Evolutionary conservation across 768 basidiomycete genomes (phyloP).

Genomic region (Aureoboletus auriporus): DNA sequence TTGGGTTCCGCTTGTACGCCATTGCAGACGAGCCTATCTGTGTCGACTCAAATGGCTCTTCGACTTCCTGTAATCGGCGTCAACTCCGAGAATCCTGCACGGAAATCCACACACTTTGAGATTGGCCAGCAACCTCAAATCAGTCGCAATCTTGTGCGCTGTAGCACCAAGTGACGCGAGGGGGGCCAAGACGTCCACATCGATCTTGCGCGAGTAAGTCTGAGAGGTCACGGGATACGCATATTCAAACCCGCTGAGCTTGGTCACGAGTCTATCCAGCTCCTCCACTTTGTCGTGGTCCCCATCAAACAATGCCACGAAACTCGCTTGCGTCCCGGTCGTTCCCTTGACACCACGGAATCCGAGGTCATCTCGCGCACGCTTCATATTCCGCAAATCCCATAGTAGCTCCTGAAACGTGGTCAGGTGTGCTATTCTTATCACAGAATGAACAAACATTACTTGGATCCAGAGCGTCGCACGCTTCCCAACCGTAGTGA

Average conservation of each 20-base stretch:
- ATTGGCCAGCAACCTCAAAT: constrained; percentile 90
- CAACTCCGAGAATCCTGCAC: not conserved
- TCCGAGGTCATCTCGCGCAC: constrained; percentile 87
- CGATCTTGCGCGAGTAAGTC: constrained; percentile 98
- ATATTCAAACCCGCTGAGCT: constrained; percentile 88
- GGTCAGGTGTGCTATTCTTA: not conserved
- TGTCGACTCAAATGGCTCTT: constrained; percentile 98
- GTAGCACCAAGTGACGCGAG: constrained; percentile 90
- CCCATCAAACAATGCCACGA: constrained; percentile 90
- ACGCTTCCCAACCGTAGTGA: constrained; percentile 97
- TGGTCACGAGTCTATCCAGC: constrained; percentile 84
- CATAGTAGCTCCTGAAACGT: constrained; percentile 78
- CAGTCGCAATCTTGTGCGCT: constrained; percentile 97
- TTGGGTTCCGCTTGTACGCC: constrained; percentile 99
- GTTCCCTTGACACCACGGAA: constrained; percentile 99
- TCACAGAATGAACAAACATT: constrained; percentile 15
- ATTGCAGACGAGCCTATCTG: constrained; percentile 97
- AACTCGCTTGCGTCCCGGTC: constrained; percentile 96
- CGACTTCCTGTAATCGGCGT: constrained; percentile 64
- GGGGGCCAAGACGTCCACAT: constrained; percentile 87
- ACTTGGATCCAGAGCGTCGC: constrained; percentile 96
- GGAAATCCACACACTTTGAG: constrained; percentile 56
- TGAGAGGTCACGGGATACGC: constrained; percentile 98
- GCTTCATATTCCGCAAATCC: constrained; percentile 91
- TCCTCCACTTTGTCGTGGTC: constrained; percentile 93